Conservation (phyloP, 78 protist species). For the Dictyostelium firmibasis region DNA sequence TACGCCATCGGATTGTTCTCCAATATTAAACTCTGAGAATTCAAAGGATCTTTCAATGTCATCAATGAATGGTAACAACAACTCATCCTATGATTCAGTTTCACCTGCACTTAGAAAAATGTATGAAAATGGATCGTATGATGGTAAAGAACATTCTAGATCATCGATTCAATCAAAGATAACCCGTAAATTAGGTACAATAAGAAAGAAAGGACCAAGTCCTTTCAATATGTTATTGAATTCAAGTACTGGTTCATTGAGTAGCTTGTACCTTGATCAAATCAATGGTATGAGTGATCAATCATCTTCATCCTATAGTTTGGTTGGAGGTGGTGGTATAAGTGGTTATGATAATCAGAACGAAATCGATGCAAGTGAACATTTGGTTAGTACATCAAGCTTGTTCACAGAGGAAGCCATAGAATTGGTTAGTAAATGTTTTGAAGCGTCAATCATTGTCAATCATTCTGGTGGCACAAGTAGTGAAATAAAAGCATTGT, state of each 20-base stretch:
- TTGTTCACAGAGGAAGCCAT: slow-evolving; percentile 46
- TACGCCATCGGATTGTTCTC: neutral
- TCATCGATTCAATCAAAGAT: slow-evolving; percentile 35
- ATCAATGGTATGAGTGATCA: neutral
- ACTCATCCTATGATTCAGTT: neutral
- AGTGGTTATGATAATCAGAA: neutral
- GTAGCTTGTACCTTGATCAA: neutral
- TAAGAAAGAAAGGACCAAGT: slow-evolving; percentile 33
- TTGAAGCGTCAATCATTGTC: slow-evolving; percentile 20
- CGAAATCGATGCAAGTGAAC: slow-evolving; percentile 3
- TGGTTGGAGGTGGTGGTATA: neutral
- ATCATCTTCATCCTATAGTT: neutral
- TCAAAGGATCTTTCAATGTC: neutral
- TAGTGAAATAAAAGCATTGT: neutral
- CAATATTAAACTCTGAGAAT: neutral
- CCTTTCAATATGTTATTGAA: neutral
- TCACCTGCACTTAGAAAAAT: slow-evolving; percentile 16
- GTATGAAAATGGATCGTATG: slow-evolving; percentile 2
- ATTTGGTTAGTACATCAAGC: neutral
- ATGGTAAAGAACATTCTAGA: slow-evolving; percentile 21
- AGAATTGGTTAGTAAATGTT: slow-evolving; percentile 39
- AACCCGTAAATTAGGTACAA: slow-evolving; percentile 41
- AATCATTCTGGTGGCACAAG: neutral
- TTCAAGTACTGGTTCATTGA: neutral
- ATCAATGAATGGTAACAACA: neutral